Conservation (phyloP, 1,284 basidiomycete species). For the Austropuccinia psidii region DNA sequence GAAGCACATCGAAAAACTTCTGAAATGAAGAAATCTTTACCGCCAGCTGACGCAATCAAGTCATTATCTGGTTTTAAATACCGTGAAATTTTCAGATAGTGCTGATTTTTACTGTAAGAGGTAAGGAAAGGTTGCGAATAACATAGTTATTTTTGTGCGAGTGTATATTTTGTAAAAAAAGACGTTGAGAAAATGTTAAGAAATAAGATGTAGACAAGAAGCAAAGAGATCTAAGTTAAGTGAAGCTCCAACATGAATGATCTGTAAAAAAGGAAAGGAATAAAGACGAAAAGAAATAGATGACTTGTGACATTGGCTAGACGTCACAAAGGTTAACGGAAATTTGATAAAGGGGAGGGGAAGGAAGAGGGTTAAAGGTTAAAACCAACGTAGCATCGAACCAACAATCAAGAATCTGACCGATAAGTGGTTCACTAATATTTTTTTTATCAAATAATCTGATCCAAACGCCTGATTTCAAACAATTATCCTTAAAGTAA, state of each 20-base stretch:
- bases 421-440: background rate
- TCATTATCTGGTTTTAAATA: background rate
- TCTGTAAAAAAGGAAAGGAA: background rate
- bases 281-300: background rate
- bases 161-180: background rate
- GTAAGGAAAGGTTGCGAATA: too few relatives aligned
- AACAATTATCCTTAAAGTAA: background rate
- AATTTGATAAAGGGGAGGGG: background rate
- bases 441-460: background rate
- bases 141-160: too few relatives aligned
- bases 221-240: background rate
- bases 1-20: slow-evolving; percentile 9
- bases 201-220: background rate
- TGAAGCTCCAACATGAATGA: background rate
- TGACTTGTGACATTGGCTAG: background rate
- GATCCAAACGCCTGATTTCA: background rate
- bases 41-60: background rate
- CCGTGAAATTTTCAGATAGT: background rate
- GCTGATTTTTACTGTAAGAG: too few relatives aligned
- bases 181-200: background rate
- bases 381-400: background rate
- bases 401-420: background rate
- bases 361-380: too few relatives aligned
- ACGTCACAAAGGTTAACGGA: background rate
- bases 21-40: background rate